These are phyloP conservation scores for Diphasiastrum complanatum DNA, from an alignment of 83 land plant genomes.

Conservation along the genomic window DNA sequence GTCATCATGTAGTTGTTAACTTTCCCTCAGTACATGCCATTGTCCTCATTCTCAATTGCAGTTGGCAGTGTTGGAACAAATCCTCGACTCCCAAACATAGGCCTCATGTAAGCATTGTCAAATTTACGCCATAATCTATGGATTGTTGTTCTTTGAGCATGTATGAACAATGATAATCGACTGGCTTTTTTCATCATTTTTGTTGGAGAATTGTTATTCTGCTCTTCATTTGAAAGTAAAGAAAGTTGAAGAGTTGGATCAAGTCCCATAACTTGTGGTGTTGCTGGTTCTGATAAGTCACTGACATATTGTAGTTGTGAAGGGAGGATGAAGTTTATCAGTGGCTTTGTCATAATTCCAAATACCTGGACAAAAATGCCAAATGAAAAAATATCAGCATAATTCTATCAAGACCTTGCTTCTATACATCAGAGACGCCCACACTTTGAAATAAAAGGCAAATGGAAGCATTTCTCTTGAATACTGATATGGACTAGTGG, in stretches of 20 bases:
- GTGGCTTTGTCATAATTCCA: background rate
- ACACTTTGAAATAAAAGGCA: constrained; percentile 2
- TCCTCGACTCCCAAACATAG: constrained; percentile 2
- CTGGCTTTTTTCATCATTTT: too few relatives aligned
- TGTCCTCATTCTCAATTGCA: too few relatives aligned
- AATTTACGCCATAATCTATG: constrained; percentile 12
- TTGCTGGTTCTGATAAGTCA: background rate
- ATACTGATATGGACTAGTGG: background rate
- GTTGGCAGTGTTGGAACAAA: too few relatives aligned
- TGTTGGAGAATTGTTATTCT: background rate
- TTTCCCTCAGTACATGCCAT: too few relatives aligned
- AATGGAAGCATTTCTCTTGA: background rate
- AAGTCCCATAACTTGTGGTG: background rate
- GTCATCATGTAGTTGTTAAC: too few relatives aligned
- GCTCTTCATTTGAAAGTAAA: background rate
- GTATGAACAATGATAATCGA: background rate
- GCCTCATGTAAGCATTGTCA: constrained; percentile 10
- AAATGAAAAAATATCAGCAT: too few relatives aligned
- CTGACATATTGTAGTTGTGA: background rate
- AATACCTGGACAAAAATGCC: constrained; percentile 8
- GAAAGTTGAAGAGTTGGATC: background rate
- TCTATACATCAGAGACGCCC: too few relatives aligned
- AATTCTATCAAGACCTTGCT: too few relatives aligned
- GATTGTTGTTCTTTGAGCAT: background rate
- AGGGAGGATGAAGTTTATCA: background rate